Conservation (phyloP, 2,329 filamentous ascomycete species). For the Dothidotthia symphoricarpi region DNA sequence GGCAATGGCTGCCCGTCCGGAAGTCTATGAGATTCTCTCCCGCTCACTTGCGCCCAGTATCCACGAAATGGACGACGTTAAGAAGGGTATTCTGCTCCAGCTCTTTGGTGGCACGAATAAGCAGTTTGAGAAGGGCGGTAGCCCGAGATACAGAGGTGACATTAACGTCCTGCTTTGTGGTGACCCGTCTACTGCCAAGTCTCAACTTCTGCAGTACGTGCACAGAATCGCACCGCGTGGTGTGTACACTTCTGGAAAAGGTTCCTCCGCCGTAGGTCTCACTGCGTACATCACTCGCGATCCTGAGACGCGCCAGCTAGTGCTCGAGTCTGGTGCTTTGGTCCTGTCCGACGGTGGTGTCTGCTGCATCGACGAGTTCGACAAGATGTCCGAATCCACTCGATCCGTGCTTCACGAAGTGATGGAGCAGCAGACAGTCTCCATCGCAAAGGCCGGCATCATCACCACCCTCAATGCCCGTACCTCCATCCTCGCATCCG, state of each 20-base stretch:
- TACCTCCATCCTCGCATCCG: constrained; percentile 92
- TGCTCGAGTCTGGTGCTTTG: constrained; percentile 71
- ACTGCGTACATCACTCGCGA: constrained; percentile 76
- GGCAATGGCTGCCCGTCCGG: constrained; percentile 71
- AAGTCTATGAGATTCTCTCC: constrained; percentile 90
- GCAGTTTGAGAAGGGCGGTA: constrained; percentile 93
- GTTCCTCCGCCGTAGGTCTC: constrained; percentile 72
- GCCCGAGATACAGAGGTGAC: constrained; percentile 91
- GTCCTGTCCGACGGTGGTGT: constrained; percentile 73
- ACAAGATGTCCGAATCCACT: constrained; percentile 76
- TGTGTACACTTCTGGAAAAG: constrained; percentile 74
- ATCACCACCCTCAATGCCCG: constrained; percentile 90
- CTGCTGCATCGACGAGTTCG: constrained; percentile 77
- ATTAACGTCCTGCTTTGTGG: constrained; percentile 97
- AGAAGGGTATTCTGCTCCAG: constrained; percentile 95
- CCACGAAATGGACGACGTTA: constrained; percentile 97
- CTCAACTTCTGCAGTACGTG: constrained; percentile 88
- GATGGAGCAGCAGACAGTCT: constrained; percentile 78
- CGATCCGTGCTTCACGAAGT: constrained; percentile 75
- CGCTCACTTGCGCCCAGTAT: constrained; percentile 91
- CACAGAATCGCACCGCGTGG: constrained; percentile 95
- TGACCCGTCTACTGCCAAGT: constrained; percentile 95
- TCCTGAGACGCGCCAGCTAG: constrained; percentile 69
- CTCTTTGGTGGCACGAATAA: constrained; percentile 98
- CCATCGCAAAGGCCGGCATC: constrained; percentile 74